These are phyloP conservation scores for Lentinula detonsa DNA, from an alignment of 768 basidiomycete genomes.

Conservation along the genomic window DNA sequence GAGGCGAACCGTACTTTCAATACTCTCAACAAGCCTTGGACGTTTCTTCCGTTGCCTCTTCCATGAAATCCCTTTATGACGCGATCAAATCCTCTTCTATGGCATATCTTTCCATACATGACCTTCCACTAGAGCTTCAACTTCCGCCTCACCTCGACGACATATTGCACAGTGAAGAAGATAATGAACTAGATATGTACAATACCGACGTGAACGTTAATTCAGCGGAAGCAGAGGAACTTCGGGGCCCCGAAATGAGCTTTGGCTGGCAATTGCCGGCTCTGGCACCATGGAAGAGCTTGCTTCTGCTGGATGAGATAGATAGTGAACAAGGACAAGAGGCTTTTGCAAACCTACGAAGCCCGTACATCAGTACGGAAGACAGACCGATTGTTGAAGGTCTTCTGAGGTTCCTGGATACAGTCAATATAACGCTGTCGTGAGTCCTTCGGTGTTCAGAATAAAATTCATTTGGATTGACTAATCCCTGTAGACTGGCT, in stretches of 20 bases:
- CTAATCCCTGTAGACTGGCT: slow-evolving; percentile 42
- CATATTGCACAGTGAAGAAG: slow-evolving; percentile 62
- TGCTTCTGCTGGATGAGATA: slow-evolving; percentile 61
- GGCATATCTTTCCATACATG: slow-evolving; percentile 72
- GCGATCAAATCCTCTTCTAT: slow-evolving; percentile 71
- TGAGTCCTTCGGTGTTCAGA: slow-evolving; percentile 29
- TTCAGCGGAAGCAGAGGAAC: slow-evolving; percentile 35
- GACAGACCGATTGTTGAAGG: slow-evolving; percentile 67
- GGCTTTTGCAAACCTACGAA: slow-evolving; percentile 53
- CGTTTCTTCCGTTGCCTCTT: slow-evolving; percentile 64
- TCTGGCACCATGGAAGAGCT: slow-evolving; percentile 87
- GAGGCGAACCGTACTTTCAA: slow-evolving; percentile 55
- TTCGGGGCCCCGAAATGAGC: slow-evolving; percentile 66
- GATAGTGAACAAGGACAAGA: slow-evolving; percentile 43
- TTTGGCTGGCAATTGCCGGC: slow-evolving; percentile 70
- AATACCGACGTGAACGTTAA: slow-evolving; percentile 38
- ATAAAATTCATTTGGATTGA: slow-evolving; percentile 1
- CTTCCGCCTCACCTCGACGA: slow-evolving; percentile 77
- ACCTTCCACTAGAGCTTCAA: slow-evolving; percentile 79
- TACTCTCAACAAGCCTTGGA: slow-evolving; percentile 56
- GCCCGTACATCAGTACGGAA: slow-evolving; percentile 54
- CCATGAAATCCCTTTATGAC: slow-evolving; percentile 78
- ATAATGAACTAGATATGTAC: slow-evolving; percentile 45
- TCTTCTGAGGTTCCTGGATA: slow-evolving; percentile 69
- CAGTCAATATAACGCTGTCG: slow-evolving; percentile 71